Conservation (phyloP, 768 basidiomycete species). For the Boletales sp. region DNA sequence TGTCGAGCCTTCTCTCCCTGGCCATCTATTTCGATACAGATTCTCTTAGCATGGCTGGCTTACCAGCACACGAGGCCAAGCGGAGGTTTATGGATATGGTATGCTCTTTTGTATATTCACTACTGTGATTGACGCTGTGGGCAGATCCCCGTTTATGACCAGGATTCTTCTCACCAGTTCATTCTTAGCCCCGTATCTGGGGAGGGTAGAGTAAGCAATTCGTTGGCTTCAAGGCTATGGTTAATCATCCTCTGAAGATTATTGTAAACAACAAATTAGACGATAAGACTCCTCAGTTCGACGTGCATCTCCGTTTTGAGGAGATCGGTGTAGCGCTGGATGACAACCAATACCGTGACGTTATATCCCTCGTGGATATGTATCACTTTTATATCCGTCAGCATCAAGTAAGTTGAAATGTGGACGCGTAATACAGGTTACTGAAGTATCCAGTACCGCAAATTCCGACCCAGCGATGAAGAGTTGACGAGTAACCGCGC, state of each 20-base stretch:
- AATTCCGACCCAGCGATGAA: conserved; percentile 65
- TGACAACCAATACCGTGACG: conserved; percentile 91
- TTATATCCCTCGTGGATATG: conserved; percentile 90
- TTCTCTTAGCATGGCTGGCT: conserved; percentile 69
- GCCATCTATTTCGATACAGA: conserved; percentile 97
- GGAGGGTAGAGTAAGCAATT: conserved; percentile 71
- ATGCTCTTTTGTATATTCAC: conserved; percentile 3
- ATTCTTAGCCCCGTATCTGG: conserved; percentile 95
- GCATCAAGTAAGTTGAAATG: conserved; percentile 53
- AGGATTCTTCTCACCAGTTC: conserved; percentile 68
- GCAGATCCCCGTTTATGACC: conserved; percentile 51
- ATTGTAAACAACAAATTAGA: conserved; percentile 79
- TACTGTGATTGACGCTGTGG: not conserved
- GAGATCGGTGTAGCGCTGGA: conserved; percentile 92
- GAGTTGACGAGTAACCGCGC: conserved; percentile 59
- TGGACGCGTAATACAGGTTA: not conserved
- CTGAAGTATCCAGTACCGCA: conserved; percentile 56
- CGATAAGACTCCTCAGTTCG: conserved; percentile 75
- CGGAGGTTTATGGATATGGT: conserved; percentile 76
- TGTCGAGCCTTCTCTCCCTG: conserved; percentile 82
- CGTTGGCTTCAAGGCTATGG: not conserved
- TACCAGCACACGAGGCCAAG: conserved; percentile 60
- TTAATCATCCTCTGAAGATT: conserved; percentile 42
- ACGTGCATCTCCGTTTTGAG: conserved; percentile 84
- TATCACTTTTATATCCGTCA: conserved; percentile 92